Base-by-base conservation (phyloP, 2,329 filamentous ascomycete genomes). In the Verticillium longisporum region DNA sequence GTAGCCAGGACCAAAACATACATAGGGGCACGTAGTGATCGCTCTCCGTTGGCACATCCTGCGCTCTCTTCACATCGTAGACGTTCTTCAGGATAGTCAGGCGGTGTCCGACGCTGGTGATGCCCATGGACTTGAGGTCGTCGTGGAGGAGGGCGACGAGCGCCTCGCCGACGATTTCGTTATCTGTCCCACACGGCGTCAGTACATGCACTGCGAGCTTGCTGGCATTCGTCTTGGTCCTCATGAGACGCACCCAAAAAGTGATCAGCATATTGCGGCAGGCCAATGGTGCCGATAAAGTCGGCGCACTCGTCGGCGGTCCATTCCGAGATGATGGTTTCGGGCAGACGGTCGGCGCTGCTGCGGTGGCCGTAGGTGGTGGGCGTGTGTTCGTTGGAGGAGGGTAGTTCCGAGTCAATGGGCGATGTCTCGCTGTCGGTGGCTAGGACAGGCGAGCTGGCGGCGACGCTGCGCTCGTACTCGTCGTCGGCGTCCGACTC, bases 61-160 rank as follows among this genome's bases (percentile, higher is more conserved):
- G 93, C 66, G 92, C 92, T 73, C 94, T 89, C 78, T 99, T 99
- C 71, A 95, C 88, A 71, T 98, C 93, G 77, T 97, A 98, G 60
- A 98, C 92, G 69, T 88, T 93, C 78, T 97, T 98, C 62, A 99
- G 83, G 61, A 99, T 96, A 26, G 92, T 96, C 69, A 99, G 81
- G 63, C 95, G 88, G 77, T 99, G 95, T 50, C 95, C 95, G 56
- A 97, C 92, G 76, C 94, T 98, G 65, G 82, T 81, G 66, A 99
- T 90, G 56, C 93, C 93, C 88, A 98, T 94, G 72, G 96, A 92
- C 76, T 96, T 97, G 68, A 99, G 80, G 72, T 98, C 94, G 61
- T 96, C 91, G 72, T 98, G 95, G 65, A 90, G 89, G 65, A 99
- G 79, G 50, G 91, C 91, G 61, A 97, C 86, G 64, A 99, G 80